Evolutionary conservation across 1,284 basidiomycete genomes (phyloP), one percentile per base, ranked within the genome.

Genomic region (Cutaneotrichosporon sp.): DNA sequence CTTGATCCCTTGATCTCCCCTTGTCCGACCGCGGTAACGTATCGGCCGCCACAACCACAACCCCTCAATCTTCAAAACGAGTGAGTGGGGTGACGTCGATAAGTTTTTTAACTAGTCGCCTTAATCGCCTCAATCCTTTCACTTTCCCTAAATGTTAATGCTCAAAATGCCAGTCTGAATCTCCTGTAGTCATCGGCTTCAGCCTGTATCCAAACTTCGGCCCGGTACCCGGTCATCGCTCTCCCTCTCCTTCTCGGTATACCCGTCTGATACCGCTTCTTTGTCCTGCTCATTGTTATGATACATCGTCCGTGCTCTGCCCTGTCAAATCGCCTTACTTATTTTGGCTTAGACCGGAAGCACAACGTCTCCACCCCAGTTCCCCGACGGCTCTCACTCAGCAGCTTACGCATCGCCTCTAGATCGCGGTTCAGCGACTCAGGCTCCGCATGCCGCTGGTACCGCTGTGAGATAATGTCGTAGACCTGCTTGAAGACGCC

Each of bases 331-430:
- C 21, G 11, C 36, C 4, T 18, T 57, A 30, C 26, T 57, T 46
- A 22, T 22, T 26, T 26, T 26, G 26, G 16, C 10, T 11, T 32
- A 21, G 34, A 36, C 9, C 52, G 36, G 67, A 81, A 77, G 81
- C 97, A 99, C 75, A 98, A 81, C 72, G 97, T 99, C 77, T 97
- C 93, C 63, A 98, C 89, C 6, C 91, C 92, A 2, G 96, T 98
- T 51, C 92, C 90, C 61, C 92, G 86, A 51, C 95, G 84, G 58
- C 90, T 90, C 64, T 94, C 90, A 52, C 89, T 87, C 64, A 99
- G 82, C 30, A 91, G 93, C 81, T 89, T 89, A 83, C 95, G 95
- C 59, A 99, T 89, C 8, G 88, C 88, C 72, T 97, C 94, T 57
- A 99, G 84, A 73, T 95, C 91, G n/a, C 83, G 84, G 77, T 92